A percentile compares a stretch with the other conserved stretches of the same genome.
Conservation (phyloP, 495 filamentous ascomycete genomes). For the Aspergillus saccharolyticus region DNA sequence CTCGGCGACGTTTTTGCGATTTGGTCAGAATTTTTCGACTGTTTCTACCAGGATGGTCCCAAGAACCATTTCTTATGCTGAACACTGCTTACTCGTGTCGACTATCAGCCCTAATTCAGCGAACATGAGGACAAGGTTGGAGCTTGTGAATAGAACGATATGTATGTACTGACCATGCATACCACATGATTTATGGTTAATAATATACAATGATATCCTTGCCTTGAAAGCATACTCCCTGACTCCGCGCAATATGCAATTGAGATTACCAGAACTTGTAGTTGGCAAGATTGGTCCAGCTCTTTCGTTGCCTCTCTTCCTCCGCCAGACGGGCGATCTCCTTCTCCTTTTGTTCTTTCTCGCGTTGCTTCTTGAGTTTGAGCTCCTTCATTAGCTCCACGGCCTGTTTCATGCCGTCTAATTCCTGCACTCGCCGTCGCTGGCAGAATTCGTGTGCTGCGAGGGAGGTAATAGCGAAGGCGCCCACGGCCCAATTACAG, state of each 20-base stretch:
- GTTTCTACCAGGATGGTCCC: no score
- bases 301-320: constrained; percentile 49
- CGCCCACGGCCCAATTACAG: constrained; percentile 80
- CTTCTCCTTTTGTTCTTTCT: constrained; percentile 56
- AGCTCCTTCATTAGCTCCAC: constrained; percentile 75
- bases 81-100: no score
- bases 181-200: constrained; percentile 18
- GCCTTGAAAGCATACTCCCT: constrained; percentile 30
- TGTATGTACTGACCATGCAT: constrained; percentile 24
- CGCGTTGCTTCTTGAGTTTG: constrained; percentile 61
- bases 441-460: constrained; percentile 78
- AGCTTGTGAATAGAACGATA: constrained; percentile 14
- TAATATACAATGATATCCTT: constrained; percentile 35
- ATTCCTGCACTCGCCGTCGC: constrained; percentile 61
- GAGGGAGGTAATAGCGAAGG: constrained; percentile 59
- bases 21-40: no score
- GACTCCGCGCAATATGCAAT: constrained; percentile 29
- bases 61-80: no score
- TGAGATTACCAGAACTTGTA: constrained; percentile 45
- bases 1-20: not conserved
- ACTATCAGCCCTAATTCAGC: no score
- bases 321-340: constrained; percentile 37
- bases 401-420: constrained; percentile 70
- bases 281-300: constrained; percentile 46
- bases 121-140: constrained; percentile 11